Percentiles rank a stretch among this genome's conserved stretches.
Evolutionary conservation across 1,284 basidiomycete genomes (phyloP).

Genomic region (Gymnopus androsaceus): DNA sequence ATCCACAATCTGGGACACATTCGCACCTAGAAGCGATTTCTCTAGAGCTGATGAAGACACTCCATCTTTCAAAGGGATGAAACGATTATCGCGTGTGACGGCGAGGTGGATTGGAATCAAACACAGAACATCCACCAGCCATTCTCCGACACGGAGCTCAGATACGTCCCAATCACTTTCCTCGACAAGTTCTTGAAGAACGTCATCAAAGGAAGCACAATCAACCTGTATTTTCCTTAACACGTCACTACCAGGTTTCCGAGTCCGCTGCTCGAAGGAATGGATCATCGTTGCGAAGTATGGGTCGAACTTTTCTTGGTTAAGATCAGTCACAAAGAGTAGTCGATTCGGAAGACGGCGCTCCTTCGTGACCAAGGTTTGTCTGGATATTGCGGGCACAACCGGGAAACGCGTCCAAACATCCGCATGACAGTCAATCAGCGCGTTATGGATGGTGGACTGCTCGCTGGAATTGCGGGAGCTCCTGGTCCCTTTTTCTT

Average conservation of each 20-base stretch:
- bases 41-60: slow-evolving; percentile 52
- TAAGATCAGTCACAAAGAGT: slow-evolving; percentile 45
- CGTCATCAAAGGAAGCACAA: slow-evolving; percentile 20
- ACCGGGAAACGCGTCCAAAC: slow-evolving; percentile 68
- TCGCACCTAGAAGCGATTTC: slow-evolving; percentile 54
- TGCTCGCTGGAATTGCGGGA: slow-evolving; percentile 17
- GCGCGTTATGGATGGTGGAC: slow-evolving; percentile 44
- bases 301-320: slow-evolving; percentile 34
- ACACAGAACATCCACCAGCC: slow-evolving; percentile 63
- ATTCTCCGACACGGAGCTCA: slow-evolving; percentile 53
- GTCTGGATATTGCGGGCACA: slow-evolving; percentile 51
- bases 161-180: slow-evolving; percentile 33
- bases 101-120: slow-evolving; percentile 67
- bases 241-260: slow-evolving; percentile 51
- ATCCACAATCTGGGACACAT: slow-evolving; percentile 59
- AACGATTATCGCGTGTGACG: slow-evolving; percentile 57
- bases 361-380: slow-evolving; percentile 41
- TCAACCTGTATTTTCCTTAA: slow-evolving; percentile 39
- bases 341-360: slow-evolving; percentile 34
- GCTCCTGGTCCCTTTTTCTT: slow-evolving; percentile 32
- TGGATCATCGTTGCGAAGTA: slow-evolving; percentile 50
- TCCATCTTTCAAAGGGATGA: slow-evolving; percentile 62
- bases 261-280: slow-evolving; percentile 47
- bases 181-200: slow-evolving; percentile 19
- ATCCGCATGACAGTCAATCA: slow-evolving; percentile 60